phyloP scores from a whole-genome alignment of 2,329 filamentous ascomycete genomes.

The Magnaporthiopsis incrustans region DNA sequence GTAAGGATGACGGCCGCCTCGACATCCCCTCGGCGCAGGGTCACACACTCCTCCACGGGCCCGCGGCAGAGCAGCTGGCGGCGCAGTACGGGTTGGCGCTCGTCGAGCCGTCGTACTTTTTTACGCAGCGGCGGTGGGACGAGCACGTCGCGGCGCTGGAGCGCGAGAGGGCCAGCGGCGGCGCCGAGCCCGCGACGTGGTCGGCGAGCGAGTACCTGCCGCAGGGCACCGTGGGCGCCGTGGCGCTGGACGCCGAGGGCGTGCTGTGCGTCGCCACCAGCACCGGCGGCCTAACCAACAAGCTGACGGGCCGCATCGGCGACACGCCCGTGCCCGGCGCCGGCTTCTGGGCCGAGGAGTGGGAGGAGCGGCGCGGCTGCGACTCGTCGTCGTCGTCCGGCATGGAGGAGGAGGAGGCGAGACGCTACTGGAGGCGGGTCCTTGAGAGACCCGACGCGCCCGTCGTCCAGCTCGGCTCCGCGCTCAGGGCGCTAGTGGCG shows the following conservation, averaged over 20 bases:
- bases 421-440: constrained; percentile 14
- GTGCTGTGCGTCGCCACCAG: constrained; percentile 61
- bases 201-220: constrained; percentile 48
- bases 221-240: constrained; percentile 78
- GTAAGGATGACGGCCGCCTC: constrained; percentile 15
- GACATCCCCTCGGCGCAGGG: constrained; percentile 38
- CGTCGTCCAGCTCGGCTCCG: constrained; percentile 30
- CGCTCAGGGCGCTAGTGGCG: constrained; percentile 41
- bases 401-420: too few relatives aligned
- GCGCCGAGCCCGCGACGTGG: constrained; percentile 24
- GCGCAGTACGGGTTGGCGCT: constrained; percentile 59
- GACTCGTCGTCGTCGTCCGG: constrained; percentile 16
- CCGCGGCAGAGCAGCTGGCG: constrained; percentile 62
- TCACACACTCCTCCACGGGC: constrained; percentile 40
- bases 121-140: constrained; percentile 64
- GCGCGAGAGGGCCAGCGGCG: constrained; percentile 26
- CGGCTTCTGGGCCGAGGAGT: constrained; percentile 86
- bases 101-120: constrained; percentile 67
- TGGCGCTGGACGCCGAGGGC: constrained; percentile 70
- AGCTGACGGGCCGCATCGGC: constrained; percentile 74
- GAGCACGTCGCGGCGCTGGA: constrained; percentile 52
- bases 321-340: constrained; percentile 80
- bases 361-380: constrained; percentile 42
- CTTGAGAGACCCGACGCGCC: constrained; percentile 17
- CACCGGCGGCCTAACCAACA: constrained; percentile 80